Base-by-base conservation (phyloP, 2,329 filamentous ascomycete genomes). In the Fusarium pseudograminearum region DNA sequence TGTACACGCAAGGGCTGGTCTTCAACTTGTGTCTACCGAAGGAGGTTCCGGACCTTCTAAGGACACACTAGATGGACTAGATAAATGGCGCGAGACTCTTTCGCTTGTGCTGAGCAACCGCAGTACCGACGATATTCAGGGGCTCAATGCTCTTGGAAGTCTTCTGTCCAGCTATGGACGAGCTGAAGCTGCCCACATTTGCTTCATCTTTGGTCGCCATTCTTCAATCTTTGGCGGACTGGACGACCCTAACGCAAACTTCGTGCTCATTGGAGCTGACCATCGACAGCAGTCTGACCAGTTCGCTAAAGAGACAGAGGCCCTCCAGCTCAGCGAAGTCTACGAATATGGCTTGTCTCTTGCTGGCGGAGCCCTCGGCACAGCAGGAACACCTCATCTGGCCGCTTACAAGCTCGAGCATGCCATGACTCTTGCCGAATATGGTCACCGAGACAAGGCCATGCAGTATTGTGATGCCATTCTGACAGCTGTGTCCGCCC, bases 11-110 rank as follows among this genome's bases (percentile, higher is more conserved):
- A 89, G 97, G 42, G 94, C 95, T 63, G 96, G 96, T 3, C 89
- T 98, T 71, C 93, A 97, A 78, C 91, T 99, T 82, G 87, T 99
- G 70, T 94, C 91, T 67, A 93, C 90, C n/a, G 85, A 88, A 5
- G 84, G 89, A 60, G 83, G 87, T 9, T 81, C 84, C 10, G 87
- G 86, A 4, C 81, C 88, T 33, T 84, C 89, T 1, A 90, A 89
- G 69, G 93, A 96, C 78, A 90, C 90, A 1, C 84, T 95, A 7
- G 92, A 93, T 74, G 96, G 96, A 7, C 83, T 99, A 22, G 93
- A 98, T 74, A 94, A 94, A 78, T 99, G 96, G 96, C 90, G 90
- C 44, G 96, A 99, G 79, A 98, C 96, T 0, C 82, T 98, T 40
- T 89, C 91, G 3, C 83, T 99, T 62, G 88, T 98, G 28, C 80